Percentiles rank a stretch among this genome's conserved stretches.
phyloP scores from a whole-genome alignment of 352 stramenopile species.

The Phytophthora ramorum region DNA sequence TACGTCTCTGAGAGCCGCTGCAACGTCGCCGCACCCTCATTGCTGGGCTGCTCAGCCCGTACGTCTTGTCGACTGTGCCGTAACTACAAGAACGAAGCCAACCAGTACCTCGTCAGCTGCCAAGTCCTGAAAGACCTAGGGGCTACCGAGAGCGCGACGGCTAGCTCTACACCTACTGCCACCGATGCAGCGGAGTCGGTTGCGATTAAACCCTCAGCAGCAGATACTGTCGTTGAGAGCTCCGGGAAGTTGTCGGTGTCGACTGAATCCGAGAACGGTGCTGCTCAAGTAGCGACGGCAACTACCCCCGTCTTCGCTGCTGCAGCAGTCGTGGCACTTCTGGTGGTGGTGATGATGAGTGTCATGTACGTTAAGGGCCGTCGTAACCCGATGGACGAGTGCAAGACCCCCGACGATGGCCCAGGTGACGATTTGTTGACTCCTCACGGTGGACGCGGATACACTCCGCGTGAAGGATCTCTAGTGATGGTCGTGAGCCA shows the following conservation, averaged over 20 bases:
- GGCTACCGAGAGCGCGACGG: constrained; percentile 14
- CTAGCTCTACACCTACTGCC: background rate
- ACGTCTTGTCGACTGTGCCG: constrained; percentile 65
- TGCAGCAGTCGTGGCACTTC: constrained; percentile 23
- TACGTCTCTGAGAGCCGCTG: constrained; percentile 54
- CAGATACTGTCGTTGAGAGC: constrained; percentile 1
- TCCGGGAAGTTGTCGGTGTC: constrained; percentile 6
- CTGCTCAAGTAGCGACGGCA: background rate
- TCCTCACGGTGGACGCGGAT: constrained; percentile 19
- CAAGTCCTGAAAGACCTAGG: constrained; percentile 45
- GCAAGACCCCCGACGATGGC: constrained; percentile 29
- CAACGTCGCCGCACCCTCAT: constrained; percentile 28
- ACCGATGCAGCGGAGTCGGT: constrained; percentile 3
- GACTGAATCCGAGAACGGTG: constrained; percentile 6
- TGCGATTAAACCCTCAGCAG: background rate
- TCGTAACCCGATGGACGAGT: constrained; percentile 27
- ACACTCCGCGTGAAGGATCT: constrained; percentile 35
- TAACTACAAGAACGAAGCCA: constrained; percentile 62
- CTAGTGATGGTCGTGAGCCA: constrained; percentile 46
- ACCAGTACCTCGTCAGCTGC: constrained; percentile 66
- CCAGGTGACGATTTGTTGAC: constrained; percentile 18
- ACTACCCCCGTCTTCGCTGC: constrained; percentile 5
- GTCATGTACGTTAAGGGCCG: constrained; percentile 35
- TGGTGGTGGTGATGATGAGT: constrained; percentile 41
- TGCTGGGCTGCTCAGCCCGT: constrained; percentile 49